Evolutionary conservation across 2,329 filamentous ascomycete genomes (phyloP).

Genomic region (Talaromyces albobiverticillius): DNA sequence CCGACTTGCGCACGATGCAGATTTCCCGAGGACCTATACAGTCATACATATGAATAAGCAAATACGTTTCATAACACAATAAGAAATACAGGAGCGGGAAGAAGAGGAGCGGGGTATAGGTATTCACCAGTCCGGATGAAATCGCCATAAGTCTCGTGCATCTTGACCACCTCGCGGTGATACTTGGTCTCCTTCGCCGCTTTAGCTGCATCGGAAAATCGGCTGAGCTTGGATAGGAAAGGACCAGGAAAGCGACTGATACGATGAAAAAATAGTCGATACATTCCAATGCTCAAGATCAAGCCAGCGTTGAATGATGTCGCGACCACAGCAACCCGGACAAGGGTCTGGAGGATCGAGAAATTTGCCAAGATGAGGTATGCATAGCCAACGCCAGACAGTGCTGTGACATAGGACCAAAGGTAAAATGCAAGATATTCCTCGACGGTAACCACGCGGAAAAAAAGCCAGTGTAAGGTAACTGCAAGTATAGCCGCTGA

Average conservation of each 20-base stretch:
- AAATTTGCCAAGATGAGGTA: constrained; percentile 1
- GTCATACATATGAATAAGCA: background rate
- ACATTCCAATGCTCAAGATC: constrained; percentile 5
- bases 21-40: constrained; percentile 11
- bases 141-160: constrained; percentile 30
- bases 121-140: constrained; percentile 29
- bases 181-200: constrained; percentile 27
- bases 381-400: background rate
- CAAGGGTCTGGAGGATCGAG: background rate
- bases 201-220: constrained; percentile 25
- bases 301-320: constrained; percentile 1
- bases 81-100: background rate
- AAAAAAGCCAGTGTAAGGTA: constrained; percentile 2
- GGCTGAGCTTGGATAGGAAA: constrained; percentile 17
- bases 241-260: constrained; percentile 15
- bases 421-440: background rate
- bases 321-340: background rate
- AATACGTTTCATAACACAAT: background rate
- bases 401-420: background rate
- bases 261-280: constrained; percentile 15
- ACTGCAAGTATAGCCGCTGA: background rate
- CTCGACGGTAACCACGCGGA: constrained; percentile 2
- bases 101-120: background rate
- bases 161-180: constrained; percentile 25
- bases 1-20: constrained; percentile 13